Base-by-base conservation (phyloP, 306 rosid genomes). In the Biancaea sappan region DNA sequence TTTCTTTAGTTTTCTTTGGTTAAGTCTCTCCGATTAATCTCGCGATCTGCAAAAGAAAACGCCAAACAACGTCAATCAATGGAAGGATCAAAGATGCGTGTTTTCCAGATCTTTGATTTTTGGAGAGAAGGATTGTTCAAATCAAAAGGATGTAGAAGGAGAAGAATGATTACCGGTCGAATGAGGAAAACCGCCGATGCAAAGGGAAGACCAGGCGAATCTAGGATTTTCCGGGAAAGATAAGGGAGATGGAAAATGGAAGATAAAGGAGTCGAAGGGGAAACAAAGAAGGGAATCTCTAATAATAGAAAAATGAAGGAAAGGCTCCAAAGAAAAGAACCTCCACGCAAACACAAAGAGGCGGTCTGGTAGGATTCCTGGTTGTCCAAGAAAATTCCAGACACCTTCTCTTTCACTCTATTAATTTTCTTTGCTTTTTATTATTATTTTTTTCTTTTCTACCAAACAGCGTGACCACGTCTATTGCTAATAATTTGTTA, bases 361-460 rank as follows among this genome's bases (percentile, higher is more conserved):
- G 66, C 24, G 69, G 68, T 24, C 8, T 40, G 77, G 25, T 66
- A 8, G 25, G 86, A 74, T 70, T 75, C 81, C 80, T 69, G 81
- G 63, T 65, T 64, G 76, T 66, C 53, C 15, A 71, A 57, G 86
- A 79, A 83, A 79, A 58, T 65, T 79, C 84, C 79, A 43, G 52
- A 75, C 68, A 11, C 62, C 75, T 66, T 73, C 56, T 38, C 56
- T 26, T 14, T 19, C 5, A 25, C 43, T 47, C 43, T 62, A 7
- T 50, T n/a, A 53, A 9, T 18, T 12, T 63, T 1, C 6, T 16
- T 14, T 57, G 0, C 3, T 5, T 11, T 2, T 22, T 53, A n/a
- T n/a, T n/a, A n/a, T n/a, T n/a, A n/a, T 6, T 11, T 13, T 8
- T 18, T 57, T 34, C 16, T 16, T 22, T 52, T 35, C 34, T 47